A percentile compares a stretch with the other conserved stretches of the same genome.
Conservation (phyloP, 23 red algal genomes). For the Pyropia yezoensis region DNA sequence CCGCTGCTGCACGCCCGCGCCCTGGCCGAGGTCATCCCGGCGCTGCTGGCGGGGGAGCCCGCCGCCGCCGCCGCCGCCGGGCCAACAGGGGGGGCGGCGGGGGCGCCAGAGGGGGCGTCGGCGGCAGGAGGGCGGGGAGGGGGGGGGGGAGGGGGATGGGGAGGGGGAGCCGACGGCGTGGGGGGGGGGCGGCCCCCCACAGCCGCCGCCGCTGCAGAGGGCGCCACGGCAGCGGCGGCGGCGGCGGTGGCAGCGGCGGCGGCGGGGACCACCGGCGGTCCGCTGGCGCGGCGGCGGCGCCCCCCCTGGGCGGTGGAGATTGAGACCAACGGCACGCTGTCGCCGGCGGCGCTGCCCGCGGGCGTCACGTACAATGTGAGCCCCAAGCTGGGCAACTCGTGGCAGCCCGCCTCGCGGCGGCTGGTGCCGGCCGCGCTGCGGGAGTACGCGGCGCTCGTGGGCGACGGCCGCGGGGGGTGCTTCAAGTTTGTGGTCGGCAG, state of each 20-base stretch:
- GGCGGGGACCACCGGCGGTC: no score
- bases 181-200: no score
- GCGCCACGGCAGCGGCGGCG: no score
- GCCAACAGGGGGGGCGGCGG: no score
- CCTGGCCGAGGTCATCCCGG: conserved; percentile 23
- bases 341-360: conserved; percentile 28
- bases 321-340: conserved; percentile 97
- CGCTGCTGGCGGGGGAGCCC: conserved; percentile 13
- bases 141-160: no score
- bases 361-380: conserved; percentile 84
- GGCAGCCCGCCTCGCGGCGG: conserved; percentile 26
- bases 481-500: conserved; percentile 85
- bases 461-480: conserved; percentile 13
- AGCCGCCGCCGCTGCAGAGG: no score
- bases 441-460: conserved; percentile 30
- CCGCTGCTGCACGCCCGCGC: conserved; percentile 75
- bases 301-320: conserved; percentile 55
- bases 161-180: no score
- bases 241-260: no score
- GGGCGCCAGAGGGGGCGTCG: no score
- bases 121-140: no score
- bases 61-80: no score
- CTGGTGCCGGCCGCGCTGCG: conserved; percentile 52
- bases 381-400: conserved; percentile 82
- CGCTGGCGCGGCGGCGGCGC: no score